Evolutionary conservation across 2,329 filamentous ascomycete genomes (phyloP).

Genomic region (Phialocephala sp.): DNA sequence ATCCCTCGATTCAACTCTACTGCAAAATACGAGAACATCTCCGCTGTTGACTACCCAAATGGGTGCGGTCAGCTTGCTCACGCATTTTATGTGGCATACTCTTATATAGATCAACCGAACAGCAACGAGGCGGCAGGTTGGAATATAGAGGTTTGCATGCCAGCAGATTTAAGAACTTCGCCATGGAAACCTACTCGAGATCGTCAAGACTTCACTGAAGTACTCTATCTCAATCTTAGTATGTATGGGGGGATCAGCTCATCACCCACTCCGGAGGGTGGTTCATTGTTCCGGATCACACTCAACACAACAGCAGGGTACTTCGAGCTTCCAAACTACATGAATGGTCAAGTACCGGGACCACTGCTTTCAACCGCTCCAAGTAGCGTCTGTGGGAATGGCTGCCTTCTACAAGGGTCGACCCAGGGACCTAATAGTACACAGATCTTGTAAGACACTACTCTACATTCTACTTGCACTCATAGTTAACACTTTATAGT

Average conservation of each 20-base stretch:
- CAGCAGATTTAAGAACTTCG: slow-evolving; percentile 30
- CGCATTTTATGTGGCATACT: slow-evolving; percentile 23
- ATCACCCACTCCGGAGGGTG: neutral
- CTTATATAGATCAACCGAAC: slow-evolving; percentile 27
- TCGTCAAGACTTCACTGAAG: slow-evolving; percentile 43
- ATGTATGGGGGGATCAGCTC: neutral
- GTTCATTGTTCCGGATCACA: slow-evolving; percentile 33
- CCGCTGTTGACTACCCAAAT: slow-evolving; percentile 30
- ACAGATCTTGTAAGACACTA: neutral
- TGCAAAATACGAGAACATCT: slow-evolving; percentile 30
- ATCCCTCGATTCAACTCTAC: slow-evolving; percentile 41
- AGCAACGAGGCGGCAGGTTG: slow-evolving; percentile 22
- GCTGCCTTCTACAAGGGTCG: neutral
- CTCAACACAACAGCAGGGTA: slow-evolving; percentile 43
- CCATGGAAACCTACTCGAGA: slow-evolving; percentile 39
- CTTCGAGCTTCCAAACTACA: slow-evolving; percentile 30
- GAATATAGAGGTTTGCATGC: slow-evolving; percentile 41
- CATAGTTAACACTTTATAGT: neutral
- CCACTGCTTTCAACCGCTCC: neutral
- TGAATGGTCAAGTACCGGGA: neutral
- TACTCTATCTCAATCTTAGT: slow-evolving; percentile 40
- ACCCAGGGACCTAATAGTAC: neutral
- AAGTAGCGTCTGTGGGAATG: neutral
- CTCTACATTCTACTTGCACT: neutral
- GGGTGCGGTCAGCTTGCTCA: slow-evolving; percentile 32